phyloP scores from a whole-genome alignment of 2,329 filamentous ascomycete species.

The Bipolaris cookei region DNA sequence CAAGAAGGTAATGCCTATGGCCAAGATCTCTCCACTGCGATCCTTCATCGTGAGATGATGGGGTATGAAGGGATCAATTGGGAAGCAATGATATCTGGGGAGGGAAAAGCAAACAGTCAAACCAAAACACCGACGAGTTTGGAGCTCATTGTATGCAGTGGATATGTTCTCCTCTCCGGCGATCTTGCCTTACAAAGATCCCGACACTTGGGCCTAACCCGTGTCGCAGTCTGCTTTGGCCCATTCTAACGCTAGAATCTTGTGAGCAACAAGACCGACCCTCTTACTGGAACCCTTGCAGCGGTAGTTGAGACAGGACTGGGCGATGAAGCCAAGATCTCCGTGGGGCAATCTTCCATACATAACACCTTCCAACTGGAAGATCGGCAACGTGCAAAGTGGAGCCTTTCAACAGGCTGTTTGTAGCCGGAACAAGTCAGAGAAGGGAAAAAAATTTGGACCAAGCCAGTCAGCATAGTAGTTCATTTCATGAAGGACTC shows the following conservation, averaged over 20 bases:
- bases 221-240: too few relatives aligned
- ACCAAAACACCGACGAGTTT: constrained; percentile 1
- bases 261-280: constrained; percentile 18
- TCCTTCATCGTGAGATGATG: constrained; percentile 28
- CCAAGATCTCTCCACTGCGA: constrained; percentile 35
- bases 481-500: background rate
- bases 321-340: constrained; percentile 12
- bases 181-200: constrained; percentile 18
- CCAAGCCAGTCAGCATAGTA: background rate
- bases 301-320: constrained; percentile 13
- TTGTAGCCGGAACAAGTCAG: background rate
- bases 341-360: constrained; percentile 11
- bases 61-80: constrained; percentile 2
- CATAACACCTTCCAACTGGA: background rate
- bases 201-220: constrained; percentile 12
- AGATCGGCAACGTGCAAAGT: constrained; percentile 20
- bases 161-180: constrained; percentile 7
- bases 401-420: background rate
- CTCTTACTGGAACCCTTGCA: constrained; percentile 13
- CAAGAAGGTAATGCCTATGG: constrained; percentile 46
- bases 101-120: constrained; percentile 4
- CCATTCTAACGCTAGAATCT: constrained; percentile 16
- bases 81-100: constrained; percentile 5
- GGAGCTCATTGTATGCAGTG: constrained; percentile 18
- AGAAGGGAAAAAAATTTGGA: too few relatives aligned